These are phyloP conservation scores for Hyaloscypha bicolor DNA, from an alignment of 495 filamentous ascomycete species.

Conservation along the genomic window DNA sequence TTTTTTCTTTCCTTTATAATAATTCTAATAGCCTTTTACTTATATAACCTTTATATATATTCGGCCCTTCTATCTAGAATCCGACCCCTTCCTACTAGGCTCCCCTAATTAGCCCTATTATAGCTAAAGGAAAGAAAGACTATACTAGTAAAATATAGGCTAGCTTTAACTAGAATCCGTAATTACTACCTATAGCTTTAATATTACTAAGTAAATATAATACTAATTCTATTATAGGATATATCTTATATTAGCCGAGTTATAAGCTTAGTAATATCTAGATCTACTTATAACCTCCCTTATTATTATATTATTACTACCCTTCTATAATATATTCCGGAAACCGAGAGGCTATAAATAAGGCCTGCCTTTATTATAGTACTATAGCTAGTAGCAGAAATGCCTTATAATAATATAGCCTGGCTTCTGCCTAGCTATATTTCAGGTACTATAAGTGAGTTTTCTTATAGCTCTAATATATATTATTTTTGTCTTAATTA, in stretches of 20 bases:
- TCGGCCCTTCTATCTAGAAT: conserved; percentile 27
- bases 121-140: conserved; percentile 27
- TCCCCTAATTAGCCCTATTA: conserved; percentile 24
- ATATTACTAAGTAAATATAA: conserved; percentile 27
- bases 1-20: too few relatives aligned
- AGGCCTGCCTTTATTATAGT: conserved; percentile 12
- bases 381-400: conserved; percentile 8
- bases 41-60: background rate
- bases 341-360: conserved; percentile 15
- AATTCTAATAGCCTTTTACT: too few relatives aligned
- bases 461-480: background rate
- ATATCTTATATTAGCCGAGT: conserved; percentile 16
- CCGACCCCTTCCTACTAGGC: conserved; percentile 18
- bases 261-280: conserved; percentile 12
- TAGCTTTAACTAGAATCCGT: conserved; percentile 28
- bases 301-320: conserved; percentile 21
- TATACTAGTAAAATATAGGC: conserved; percentile 24
- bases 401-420: conserved; percentile 8
- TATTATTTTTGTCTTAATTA: conserved; percentile 18
- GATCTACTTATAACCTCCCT: conserved; percentile 28
- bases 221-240: conserved; percentile 13
- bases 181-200: conserved; percentile 17
- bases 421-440: conserved; percentile 15
- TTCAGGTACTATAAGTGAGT: background rate
- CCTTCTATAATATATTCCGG: conserved; percentile 12